These are phyloP conservation scores for Skeletonema tropicum DNA, from an alignment of 108 stramenopile genomes.

Conservation along the genomic window DNA sequence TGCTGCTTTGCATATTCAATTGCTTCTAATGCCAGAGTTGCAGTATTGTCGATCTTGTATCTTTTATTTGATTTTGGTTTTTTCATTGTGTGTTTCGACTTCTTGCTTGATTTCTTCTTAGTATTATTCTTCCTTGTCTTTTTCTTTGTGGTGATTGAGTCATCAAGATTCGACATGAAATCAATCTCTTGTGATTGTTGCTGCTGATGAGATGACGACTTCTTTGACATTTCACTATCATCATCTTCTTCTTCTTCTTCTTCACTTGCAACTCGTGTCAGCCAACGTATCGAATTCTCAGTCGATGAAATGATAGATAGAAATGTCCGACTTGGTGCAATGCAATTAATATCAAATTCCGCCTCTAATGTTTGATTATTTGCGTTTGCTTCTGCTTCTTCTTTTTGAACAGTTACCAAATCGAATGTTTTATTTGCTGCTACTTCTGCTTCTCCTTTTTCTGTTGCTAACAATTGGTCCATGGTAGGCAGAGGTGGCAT, in stretches of 20 bases:
- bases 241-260: background rate
- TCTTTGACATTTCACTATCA: background rate
- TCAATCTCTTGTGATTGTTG: no score
- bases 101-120: no score
- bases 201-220: no score
- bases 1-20: background rate
- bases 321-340: background rate
- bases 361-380: background rate
- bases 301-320: background rate
- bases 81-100: background rate
- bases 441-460: background rate
- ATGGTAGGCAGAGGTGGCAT: no score
- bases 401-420: no score
- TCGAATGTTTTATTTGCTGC: no score
- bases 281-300: conserved; percentile 2
- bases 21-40: background rate
- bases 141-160: no score
- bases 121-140: no score
- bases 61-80: background rate
- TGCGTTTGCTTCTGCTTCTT: background rate
- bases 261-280: background rate
- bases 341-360: background rate
- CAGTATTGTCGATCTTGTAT: background rate
- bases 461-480: background rate
- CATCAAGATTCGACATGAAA: no score